Evolutionary conservation across 305 asterid species (phyloP), one percentile per base, ranked within the genome.

Genomic region (Petunia hybrid): DNA sequence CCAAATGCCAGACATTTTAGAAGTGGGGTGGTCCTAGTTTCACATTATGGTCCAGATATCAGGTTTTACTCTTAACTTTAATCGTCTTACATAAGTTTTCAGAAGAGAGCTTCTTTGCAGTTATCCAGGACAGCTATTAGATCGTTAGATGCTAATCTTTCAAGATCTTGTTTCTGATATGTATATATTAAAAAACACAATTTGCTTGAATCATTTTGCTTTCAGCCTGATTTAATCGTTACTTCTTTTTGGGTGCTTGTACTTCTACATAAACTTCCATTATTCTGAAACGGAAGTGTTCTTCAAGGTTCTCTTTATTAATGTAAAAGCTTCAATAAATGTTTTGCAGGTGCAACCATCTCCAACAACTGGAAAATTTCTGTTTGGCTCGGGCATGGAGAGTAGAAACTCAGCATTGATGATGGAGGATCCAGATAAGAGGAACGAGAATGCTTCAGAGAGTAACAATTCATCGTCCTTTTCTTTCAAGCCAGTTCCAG

Each of bases 351-450:
- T 85, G 76, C 88, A 87, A 84, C 95, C 98, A 82, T 95, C 99
- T 79, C 99, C 99, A 76, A 95, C 99, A 16, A 95, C 99, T 51
- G 99, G 99, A 60, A 90, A 94, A 86, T 87, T 92, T 80, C 83
- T 70, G 80, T 88, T 85, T 80, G 83, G 83, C 77, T 35, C 83
- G 1, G 81, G 84, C 80, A 87, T 85, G 53, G 87, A 85, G 76
- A 82, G 82, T 84, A 85, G 69, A 62, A 88, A 82, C 82, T 79
- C 91, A 1, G 53, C 86, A 51, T 61, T 81, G 56, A 73, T 75
- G 83, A 60, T 77, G 12, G 89, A 81, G 70, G 85, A 80, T 85
- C 79, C 87, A 74, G 89, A 86, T 83, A 87, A 86, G 83, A 89
- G 85, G 81, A 90, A 88, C 84, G 95, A 90, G 60, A 89, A 85